A percentile compares a stretch with the other conserved stretches of the same genome.
Evolutionary conservation across 2,329 filamentous ascomycete genomes (phyloP).

Genomic region (Alternaria dauci): DNA sequence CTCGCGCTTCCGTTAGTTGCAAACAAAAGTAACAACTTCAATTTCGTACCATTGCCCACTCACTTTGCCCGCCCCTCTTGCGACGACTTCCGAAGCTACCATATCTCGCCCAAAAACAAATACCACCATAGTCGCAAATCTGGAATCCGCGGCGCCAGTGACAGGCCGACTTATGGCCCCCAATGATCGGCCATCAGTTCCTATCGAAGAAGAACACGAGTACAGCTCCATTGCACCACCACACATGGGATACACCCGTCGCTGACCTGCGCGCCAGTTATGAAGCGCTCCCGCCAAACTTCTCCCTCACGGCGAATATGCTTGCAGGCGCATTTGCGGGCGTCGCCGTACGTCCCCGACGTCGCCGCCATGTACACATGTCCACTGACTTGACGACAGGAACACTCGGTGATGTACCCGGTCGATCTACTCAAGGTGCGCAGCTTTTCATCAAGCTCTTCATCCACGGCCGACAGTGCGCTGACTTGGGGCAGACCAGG

Average conservation of each 20-base stretch:
- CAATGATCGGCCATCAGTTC: slow-evolving; percentile 49
- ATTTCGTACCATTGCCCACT: slow-evolving; percentile 23
- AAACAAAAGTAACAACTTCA: slow-evolving; percentile 40
- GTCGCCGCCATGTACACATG: slow-evolving; percentile 18
- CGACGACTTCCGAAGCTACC: slow-evolving; percentile 14
- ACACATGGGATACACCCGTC: slow-evolving; percentile 8
- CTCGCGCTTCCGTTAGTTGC: slow-evolving; percentile 36
- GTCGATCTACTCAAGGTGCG: slow-evolving; percentile 96
- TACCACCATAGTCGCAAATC: slow-evolving; percentile 37
- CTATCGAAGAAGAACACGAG: slow-evolving; percentile 53
- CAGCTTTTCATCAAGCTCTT: slow-evolving; percentile 12
- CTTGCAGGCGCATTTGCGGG: slow-evolving; percentile 94
- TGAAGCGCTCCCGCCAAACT: slow-evolving; percentile 92
- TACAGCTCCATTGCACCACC: slow-evolving; percentile 35
- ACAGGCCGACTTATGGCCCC: slow-evolving; percentile 53
- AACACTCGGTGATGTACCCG: slow-evolving; percentile 99
- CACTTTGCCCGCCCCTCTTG: slow-evolving; percentile 20
- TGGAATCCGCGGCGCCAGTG: slow-evolving; percentile 47
- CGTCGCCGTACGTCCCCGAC: slow-evolving; percentile 74
- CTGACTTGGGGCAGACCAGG: slow-evolving; percentile 72
- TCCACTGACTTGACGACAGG: slow-evolving; percentile 62
- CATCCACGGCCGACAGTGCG: slow-evolving; percentile 15
- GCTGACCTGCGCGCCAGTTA: slow-evolving; percentile 65
- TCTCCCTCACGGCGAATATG: slow-evolving; percentile 95
- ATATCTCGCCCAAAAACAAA: slow-evolving; percentile 7